These are phyloP conservation scores for Penicillium expansum DNA, from an alignment of 2,329 filamentous ascomycete genomes.

Conservation along the genomic window DNA sequence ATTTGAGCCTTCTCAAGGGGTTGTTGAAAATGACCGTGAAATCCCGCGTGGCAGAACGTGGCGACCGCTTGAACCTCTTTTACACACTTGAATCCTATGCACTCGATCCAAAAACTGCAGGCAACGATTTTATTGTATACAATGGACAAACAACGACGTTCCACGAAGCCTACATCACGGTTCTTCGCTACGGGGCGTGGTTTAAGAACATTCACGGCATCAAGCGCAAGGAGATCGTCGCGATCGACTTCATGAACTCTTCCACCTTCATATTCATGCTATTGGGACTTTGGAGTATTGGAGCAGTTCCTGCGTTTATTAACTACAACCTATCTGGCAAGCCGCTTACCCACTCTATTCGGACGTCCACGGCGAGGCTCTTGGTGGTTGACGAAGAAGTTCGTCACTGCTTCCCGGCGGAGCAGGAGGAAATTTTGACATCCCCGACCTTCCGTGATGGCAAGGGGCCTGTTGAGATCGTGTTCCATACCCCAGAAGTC, in stretches of 20 bases:
- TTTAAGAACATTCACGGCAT: conserved; percentile 63
- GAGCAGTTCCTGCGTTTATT: conserved; percentile 78
- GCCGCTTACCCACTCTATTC: conserved; percentile 71
- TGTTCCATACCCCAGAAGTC: conserved; percentile 60
- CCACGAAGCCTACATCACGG: conserved; percentile 68
- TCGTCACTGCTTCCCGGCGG: conserved; percentile 48
- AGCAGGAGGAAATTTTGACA: conserved; percentile 43
- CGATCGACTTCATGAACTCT: conserved; percentile 77
- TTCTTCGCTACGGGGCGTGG: conserved; percentile 73
- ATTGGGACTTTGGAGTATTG: conserved; percentile 78
- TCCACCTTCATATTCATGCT: conserved; percentile 73
- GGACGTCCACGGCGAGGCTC: conserved; percentile 63
- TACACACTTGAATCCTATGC: conserved; percentile 71
- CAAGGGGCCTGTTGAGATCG: conserved; percentile 54
- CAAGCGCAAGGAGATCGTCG: conserved; percentile 71
- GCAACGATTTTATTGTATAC: conserved; percentile 62
- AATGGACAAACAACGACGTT: conserved; percentile 70
- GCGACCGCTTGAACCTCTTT: conserved; percentile 67
- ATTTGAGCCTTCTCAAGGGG: conserved; percentile 59
- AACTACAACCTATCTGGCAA: conserved; percentile 79
- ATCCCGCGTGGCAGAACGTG: conserved; percentile 50
- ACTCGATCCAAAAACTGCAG: conserved; percentile 50
- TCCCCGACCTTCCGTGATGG: conserved; percentile 42
- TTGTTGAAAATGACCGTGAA: conserved; percentile 49
- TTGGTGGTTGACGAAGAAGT: conserved; percentile 70